These are phyloP conservation scores for Penicillium atrosanguineum DNA, from an alignment of 495 filamentous ascomycete genomes.

Conservation along the genomic window DNA sequence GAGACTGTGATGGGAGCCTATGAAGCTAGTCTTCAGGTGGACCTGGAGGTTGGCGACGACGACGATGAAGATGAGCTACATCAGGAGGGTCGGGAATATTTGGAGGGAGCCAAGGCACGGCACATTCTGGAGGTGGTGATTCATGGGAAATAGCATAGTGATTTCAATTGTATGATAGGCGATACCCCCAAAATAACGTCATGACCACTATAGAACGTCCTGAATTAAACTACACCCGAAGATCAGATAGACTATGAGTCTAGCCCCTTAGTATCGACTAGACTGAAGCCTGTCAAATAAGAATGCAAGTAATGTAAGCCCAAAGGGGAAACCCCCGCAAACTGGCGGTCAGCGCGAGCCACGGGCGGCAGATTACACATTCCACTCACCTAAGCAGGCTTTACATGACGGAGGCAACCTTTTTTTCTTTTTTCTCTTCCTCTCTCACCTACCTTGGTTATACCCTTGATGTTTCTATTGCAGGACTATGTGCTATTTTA, in stretches of 20 bases:
- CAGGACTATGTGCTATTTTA: constrained; percentile 33
- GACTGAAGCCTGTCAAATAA: neutral
- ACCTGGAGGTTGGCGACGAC: constrained; percentile 54
- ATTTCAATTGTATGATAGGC: constrained; percentile 12
- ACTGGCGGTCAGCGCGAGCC: constrained; percentile 3
- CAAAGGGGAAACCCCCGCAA: constrained; percentile 3
- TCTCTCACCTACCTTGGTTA: constrained; percentile 7
- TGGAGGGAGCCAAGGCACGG: constrained; percentile 69
- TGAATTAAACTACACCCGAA: neutral
- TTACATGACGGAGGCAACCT: neutral
- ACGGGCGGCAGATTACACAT: constrained; percentile 2
- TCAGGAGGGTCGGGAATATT: constrained; percentile 54
- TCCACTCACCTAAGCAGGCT: neutral
- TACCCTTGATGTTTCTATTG: constrained; percentile 9
- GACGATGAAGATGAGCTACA: constrained; percentile 38
- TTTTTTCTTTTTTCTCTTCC: constrained; percentile 5
- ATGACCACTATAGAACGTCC: neutral
- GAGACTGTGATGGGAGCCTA: constrained; percentile 84
- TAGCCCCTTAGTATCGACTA: no score
- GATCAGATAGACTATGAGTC: neutral
- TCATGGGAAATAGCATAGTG: constrained; percentile 7
- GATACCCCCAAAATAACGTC: constrained; percentile 3
- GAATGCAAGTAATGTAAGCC: neutral
- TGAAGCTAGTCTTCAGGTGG: constrained; percentile 70
- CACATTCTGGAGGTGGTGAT: constrained; percentile 58